phyloP scores from a whole-genome alignment of 2,329 filamentous ascomycete genomes.

The Aspergillus fijiensis region DNA sequence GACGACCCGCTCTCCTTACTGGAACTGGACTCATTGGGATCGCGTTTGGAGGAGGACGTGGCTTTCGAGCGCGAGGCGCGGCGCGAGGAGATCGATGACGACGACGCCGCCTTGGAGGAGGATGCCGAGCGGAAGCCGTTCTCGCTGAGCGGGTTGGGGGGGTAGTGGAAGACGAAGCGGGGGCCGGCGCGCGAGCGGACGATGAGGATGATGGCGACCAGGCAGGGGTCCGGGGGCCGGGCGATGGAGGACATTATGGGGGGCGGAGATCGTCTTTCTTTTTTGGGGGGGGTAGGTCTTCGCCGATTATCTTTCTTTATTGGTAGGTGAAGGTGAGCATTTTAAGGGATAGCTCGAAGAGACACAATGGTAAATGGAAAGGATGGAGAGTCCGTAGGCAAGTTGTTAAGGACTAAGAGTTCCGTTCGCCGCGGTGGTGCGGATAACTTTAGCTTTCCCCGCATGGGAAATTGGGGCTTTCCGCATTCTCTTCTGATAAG shows the following conservation, averaged over 20 bases:
- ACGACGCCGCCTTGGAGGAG: conserved; percentile 21
- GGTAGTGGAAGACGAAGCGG: conserved; percentile 83
- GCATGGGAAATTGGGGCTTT: conserved; percentile 7
- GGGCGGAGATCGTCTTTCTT: background rate
- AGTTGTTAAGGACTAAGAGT: background rate
- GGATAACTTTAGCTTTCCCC: conserved; percentile 19
- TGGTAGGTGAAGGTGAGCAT: too few species aligned
- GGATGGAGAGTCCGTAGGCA: too few species aligned
- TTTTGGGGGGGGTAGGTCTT: background rate
- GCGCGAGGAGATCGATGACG: conserved; percentile 16
- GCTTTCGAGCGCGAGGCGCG: conserved; percentile 34
- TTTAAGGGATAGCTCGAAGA: too few species aligned
- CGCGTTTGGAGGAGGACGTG: conserved; percentile 27
- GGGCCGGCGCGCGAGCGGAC: conserved; percentile 76
- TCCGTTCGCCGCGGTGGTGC: conserved; percentile 2
- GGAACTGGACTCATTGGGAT: conserved; percentile 38
- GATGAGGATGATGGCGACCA: conserved; percentile 71
- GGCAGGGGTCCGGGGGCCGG: conserved; percentile 54
- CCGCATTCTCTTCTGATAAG: background rate
- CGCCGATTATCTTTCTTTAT: too few species aligned
- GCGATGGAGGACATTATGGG: conserved; percentile 46
- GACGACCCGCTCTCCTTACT: conserved; percentile 39
- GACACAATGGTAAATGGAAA: too few species aligned
- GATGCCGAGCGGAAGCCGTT: conserved; percentile 34
- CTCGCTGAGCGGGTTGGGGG: conserved; percentile 54